These are phyloP conservation scores for Pyricularia pennisetigena DNA, from an alignment of 2,329 filamentous ascomycete species.

Conservation along the genomic window DNA sequence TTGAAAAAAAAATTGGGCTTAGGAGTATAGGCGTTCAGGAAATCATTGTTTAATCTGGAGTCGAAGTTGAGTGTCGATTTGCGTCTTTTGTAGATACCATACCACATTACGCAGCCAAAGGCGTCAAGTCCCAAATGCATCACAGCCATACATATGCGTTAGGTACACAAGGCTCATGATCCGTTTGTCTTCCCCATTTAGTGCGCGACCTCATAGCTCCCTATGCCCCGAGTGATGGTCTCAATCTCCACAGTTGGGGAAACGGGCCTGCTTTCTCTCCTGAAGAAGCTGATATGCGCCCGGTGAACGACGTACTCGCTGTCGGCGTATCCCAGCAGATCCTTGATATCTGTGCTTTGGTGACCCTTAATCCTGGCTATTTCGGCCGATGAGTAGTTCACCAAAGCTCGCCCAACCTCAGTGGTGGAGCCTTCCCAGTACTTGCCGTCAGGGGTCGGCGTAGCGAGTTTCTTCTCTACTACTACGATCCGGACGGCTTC, in stretches of 20 bases:
- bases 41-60: not conserved
- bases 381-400: conserved; percentile 86
- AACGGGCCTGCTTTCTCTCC: conserved; percentile 39
- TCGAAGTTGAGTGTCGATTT: not conserved
- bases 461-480: conserved; percentile 46
- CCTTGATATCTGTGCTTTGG: conserved; percentile 71
- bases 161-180: not conserved
- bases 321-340: conserved; percentile 80
- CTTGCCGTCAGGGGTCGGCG: conserved; percentile 16
- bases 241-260: conserved; percentile 29
- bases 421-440: conserved; percentile 39
- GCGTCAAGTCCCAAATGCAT: not conserved
- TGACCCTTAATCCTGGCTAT: conserved; percentile 77
- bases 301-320: conserved; percentile 87
- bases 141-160: not conserved
- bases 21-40: conserved; percentile 2
- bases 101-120: not conserved
- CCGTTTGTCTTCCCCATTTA: not conserved
- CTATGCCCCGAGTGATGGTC: conserved; percentile 11
- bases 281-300: conserved; percentile 76
- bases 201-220: conserved; percentile 12
- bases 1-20: not conserved
- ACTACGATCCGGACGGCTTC: conserved; percentile 85
- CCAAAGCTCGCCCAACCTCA: conserved; percentile 82
- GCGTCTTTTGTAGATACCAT: not conserved